phyloP scores from a whole-genome alignment of 805 yeast species.

The Teunomyces cretensis region DNA sequence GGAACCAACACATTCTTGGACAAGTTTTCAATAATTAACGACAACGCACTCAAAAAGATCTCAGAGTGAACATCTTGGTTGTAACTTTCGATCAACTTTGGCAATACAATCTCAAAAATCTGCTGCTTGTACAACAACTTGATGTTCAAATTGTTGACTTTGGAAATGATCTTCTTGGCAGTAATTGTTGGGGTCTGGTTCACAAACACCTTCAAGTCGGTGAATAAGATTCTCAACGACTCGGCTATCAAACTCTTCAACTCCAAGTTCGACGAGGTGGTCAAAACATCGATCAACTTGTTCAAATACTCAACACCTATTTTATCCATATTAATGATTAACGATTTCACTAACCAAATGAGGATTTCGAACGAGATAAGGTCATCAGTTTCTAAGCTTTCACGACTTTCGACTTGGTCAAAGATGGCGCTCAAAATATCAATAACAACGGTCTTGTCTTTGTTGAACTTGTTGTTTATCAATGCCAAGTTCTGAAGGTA shows the following conservation, averaged over 20 bases:
- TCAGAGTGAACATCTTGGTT: constrained; percentile 19
- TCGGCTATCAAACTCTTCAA: constrained; percentile 37
- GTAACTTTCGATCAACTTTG: constrained; percentile 44
- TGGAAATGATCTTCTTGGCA: constrained; percentile 34
- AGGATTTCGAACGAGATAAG: constrained; percentile 46
- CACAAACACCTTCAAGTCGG: constrained; percentile 63
- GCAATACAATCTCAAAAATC: constrained; percentile 61
- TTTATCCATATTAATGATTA: constrained; percentile 56
- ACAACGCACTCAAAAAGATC: constrained; percentile 62
- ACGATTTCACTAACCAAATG: constrained; percentile 74
- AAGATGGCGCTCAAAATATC: background rate
- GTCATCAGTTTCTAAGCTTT: constrained; percentile 1
- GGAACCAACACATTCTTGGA: constrained; percentile 63
- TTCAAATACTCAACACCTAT: constrained; percentile 24
- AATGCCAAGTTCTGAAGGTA: constrained; percentile 57
- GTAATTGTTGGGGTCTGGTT: constrained; percentile 34
- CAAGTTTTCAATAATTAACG: constrained; percentile 64
- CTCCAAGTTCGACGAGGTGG: constrained; percentile 26
- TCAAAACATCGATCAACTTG: constrained; percentile 23
- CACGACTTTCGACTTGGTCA: background rate
- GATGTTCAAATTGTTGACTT: constrained; percentile 56
- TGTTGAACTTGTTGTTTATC: constrained; percentile 46
- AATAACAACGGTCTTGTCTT: background rate
- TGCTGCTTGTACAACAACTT: constrained; percentile 78
- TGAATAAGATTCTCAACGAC: constrained; percentile 61